Conservation (phyloP, 495 filamentous ascomycete genomes). For the Neurospora discreta region DNA sequence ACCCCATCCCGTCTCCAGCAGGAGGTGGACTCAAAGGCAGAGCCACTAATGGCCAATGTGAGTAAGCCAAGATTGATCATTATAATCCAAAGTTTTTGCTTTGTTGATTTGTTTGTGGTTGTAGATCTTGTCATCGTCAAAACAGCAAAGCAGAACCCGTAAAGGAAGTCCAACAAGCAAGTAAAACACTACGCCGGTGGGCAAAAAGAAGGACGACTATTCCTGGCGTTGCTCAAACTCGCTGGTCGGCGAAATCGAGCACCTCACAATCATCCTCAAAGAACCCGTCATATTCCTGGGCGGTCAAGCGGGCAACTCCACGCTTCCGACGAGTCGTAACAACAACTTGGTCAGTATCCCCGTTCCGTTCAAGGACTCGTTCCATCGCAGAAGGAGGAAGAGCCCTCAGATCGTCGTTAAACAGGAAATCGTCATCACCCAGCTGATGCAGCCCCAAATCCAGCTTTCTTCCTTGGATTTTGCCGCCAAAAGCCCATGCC, state of each 20-base stretch:
- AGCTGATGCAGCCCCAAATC: slow-evolving; percentile 41
- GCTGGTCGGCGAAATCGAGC: slow-evolving; percentile 78
- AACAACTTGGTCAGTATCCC: slow-evolving; percentile 60
- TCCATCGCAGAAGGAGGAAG: slow-evolving; percentile 47
- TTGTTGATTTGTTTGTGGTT: background rate
- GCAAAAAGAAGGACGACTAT: slow-evolving; percentile 8
- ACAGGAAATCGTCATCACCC: slow-evolving; percentile 42
- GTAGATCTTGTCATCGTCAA: background rate
- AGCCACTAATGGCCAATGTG: background rate
- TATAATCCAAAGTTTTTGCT: background rate
- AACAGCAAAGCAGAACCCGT: slow-evolving; percentile 2
- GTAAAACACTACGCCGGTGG: background rate
- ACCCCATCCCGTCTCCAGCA: background rate
- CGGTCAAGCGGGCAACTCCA: slow-evolving; percentile 34
- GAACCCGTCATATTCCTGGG: slow-evolving; percentile 65
- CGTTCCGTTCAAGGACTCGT: slow-evolving; percentile 46
- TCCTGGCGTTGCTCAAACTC: slow-evolving; percentile 44
- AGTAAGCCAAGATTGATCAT: background rate
- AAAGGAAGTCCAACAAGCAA: background rate
- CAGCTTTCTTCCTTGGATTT: slow-evolving; percentile 48
- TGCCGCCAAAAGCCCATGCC: slow-evolving; percentile 63
- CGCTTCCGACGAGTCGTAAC: slow-evolving; percentile 65
- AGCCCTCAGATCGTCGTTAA: slow-evolving; percentile 40
- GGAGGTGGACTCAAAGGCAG: background rate
- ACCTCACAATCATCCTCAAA: slow-evolving; percentile 94